A percentile compares a stretch with the other conserved stretches of the same genome.
These are phyloP conservation scores for Cryptococcus sp. DNA, from an alignment of 1,284 basidiomycete genomes.

Conservation along the genomic window DNA sequence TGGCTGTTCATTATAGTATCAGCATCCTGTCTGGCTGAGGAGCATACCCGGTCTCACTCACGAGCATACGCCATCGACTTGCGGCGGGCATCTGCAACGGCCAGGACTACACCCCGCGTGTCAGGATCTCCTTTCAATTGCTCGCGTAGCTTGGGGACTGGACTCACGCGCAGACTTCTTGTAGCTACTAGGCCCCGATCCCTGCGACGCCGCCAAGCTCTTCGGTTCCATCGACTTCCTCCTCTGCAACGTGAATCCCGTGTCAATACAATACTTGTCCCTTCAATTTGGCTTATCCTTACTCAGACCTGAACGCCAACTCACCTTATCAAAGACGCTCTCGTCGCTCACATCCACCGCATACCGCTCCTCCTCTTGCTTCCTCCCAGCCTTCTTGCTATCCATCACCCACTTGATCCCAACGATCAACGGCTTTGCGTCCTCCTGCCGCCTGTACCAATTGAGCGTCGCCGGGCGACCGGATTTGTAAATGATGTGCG, in stretches of 20 bases:
- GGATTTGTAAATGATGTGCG: slow-evolving; percentile 88
- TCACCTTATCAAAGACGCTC: slow-evolving; percentile 68
- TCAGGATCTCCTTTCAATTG: no score
- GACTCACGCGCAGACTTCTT: slow-evolving; percentile 14
- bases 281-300: no score
- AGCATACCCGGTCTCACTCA: slow-evolving; percentile 19
- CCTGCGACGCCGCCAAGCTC: slow-evolving; percentile 18
- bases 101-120: slow-evolving; percentile 8
- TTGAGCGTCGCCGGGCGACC: slow-evolving; percentile 72
- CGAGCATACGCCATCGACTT: slow-evolving; percentile 42
- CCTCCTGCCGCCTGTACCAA: slow-evolving; percentile 61
- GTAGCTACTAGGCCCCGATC: not conserved
- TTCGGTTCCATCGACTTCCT: slow-evolving; percentile 61
- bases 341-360: slow-evolving; percentile 65
- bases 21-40: not conserved
- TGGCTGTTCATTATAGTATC: slow-evolving; percentile 21
- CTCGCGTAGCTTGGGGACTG: no score
- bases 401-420: slow-evolving; percentile 90
- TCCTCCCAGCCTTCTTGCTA: slow-evolving; percentile 67
- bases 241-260: slow-evolving; percentile 46
- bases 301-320: slow-evolving; percentile 7
- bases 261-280: not conserved
- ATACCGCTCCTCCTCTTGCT: slow-evolving; percentile 65
- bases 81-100: slow-evolving; percentile 29
- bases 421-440: slow-evolving; percentile 66